Evolutionary conservation across 2,329 filamentous ascomycete species (phyloP), one percentile per base, ranked within the genome.

Genomic region (Neofusicoccum kwambonambiense): DNA sequence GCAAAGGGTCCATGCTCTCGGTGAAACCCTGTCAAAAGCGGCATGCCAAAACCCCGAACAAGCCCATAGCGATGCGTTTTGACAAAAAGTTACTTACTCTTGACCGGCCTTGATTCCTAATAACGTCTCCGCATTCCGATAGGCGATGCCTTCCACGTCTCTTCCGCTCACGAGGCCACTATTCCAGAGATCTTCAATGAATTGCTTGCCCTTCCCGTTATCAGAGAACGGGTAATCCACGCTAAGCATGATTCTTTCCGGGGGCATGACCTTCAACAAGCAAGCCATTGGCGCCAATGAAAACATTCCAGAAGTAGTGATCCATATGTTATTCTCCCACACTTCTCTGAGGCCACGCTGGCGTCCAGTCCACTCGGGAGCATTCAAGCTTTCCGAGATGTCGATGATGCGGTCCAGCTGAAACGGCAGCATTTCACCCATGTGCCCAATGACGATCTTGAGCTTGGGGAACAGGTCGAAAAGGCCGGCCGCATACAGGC

Each of bases 161-260:
- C 84, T 79, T 35, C 76, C 72, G 0, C 71, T 80, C 37, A 88
- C 76, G 68, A 87, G 69, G 0, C 80, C 82, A 67, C 83, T 85
- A 50, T 76, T 70, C 64, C 78, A 75, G 47, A 87, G 70, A 66
- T 84, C 81, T 57, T 78, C 70, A 62, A 87, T 74, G 68, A 83
- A 85, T 8, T 73, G 74, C 34, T 77, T 71, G 0, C 84, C 85
- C 4, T 79, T 77, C 56, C 80, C 77, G 65, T 81, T 85, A 56
- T 75, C 75, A 49, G 79, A 78, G 57, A 87, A 68, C 8, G 45
- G 73, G 67, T 67, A 71, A 76, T 79, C 78, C 60, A 81, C 80
- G 0, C 78, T 75, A 56, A 72, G 80, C 50, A 81, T 66, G 64
- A 79, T 80, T 69, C 79, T 78, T 19, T 80, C 69, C 0, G 74